These are phyloP conservation scores for Septoria petroselini DNA, from an alignment of 2,329 filamentous ascomycete genomes.

Conservation along the genomic window DNA sequence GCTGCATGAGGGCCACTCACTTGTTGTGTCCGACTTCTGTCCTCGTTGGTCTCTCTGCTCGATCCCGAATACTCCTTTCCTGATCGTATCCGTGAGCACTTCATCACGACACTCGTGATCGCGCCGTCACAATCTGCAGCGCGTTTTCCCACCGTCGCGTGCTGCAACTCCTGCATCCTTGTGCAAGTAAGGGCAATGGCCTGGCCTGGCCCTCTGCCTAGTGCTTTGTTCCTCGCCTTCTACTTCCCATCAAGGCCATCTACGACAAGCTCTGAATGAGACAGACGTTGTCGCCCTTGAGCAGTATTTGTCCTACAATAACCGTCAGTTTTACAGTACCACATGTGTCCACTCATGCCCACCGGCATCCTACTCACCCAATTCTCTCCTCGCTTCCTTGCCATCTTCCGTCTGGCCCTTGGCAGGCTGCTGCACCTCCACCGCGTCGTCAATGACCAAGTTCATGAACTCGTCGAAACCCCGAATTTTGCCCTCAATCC, in stretches of 20 bases:
- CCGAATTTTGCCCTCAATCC: slow-evolving; percentile 94
- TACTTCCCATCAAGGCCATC: neutral
- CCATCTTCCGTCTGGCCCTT: slow-evolving; percentile 27
- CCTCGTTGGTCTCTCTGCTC: neutral
- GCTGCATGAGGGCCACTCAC: slow-evolving; percentile 17
- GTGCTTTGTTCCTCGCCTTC: neutral
- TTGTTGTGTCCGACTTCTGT: neutral
- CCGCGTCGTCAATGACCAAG: slow-evolving; percentile 89
- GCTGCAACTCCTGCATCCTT: no score
- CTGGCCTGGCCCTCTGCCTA: no score
- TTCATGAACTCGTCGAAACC: slow-evolving; percentile 99
- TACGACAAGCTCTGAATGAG: slow-evolving; percentile 57
- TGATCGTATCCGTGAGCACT: no score
- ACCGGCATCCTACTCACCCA: slow-evolving; percentile 15
- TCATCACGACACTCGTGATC: no score
- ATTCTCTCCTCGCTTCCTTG: slow-evolving; percentile 24
- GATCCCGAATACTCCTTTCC: neutral
- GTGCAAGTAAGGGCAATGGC: no score
- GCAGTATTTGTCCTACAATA: slow-evolving; percentile 69
- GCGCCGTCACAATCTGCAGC: no score
- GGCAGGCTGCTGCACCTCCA: slow-evolving; percentile 67
- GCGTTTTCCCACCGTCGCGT: no score
- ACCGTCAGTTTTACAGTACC: slow-evolving; percentile 10
- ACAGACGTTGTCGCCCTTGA: slow-evolving; percentile 86
- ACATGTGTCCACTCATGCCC: neutral